Conservation (phyloP, 306 rosid species). For the Fragaria nilgerrensis region DNA sequence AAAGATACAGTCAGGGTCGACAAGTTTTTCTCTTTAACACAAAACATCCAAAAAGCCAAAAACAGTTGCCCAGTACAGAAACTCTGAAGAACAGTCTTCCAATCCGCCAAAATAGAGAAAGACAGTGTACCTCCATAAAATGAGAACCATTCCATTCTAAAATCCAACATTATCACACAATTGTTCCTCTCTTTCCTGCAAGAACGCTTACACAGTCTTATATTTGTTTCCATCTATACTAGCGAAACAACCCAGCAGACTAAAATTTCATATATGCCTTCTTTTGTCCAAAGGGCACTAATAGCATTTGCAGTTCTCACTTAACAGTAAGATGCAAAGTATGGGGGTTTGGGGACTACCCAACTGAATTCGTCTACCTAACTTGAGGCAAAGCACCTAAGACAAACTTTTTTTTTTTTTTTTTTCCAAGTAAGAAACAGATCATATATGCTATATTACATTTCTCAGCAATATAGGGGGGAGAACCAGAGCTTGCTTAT, state of each 20-base stretch:
- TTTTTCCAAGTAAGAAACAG: too few species aligned
- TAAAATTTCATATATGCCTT: not conserved
- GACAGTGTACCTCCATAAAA: not conserved
- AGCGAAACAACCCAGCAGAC: not conserved
- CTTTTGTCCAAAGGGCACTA: not conserved
- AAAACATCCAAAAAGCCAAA: not conserved
- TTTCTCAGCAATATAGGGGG: not conserved
- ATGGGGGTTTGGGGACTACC: not conserved
- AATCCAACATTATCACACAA: not conserved
- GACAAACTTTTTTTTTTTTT: too few species aligned
- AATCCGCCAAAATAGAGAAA: not conserved
- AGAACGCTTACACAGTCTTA: too few species aligned
- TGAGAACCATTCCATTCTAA: not conserved
- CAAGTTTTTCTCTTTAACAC: not conserved
- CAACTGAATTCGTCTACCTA: not conserved
- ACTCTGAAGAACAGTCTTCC: not conserved
- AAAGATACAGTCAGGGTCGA: not conserved
- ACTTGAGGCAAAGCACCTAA: too few species aligned
- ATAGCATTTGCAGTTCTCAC: not conserved
- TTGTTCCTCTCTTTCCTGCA: not conserved
- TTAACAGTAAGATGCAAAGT: not conserved
- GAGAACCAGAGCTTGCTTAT: not conserved
- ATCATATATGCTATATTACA: not conserved
- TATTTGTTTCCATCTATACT: too few species aligned
- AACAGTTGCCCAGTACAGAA: not conserved